Evolutionary conservation across 495 filamentous ascomycete genomes (phyloP).

Genomic region (Penicillium roqueforti): DNA sequence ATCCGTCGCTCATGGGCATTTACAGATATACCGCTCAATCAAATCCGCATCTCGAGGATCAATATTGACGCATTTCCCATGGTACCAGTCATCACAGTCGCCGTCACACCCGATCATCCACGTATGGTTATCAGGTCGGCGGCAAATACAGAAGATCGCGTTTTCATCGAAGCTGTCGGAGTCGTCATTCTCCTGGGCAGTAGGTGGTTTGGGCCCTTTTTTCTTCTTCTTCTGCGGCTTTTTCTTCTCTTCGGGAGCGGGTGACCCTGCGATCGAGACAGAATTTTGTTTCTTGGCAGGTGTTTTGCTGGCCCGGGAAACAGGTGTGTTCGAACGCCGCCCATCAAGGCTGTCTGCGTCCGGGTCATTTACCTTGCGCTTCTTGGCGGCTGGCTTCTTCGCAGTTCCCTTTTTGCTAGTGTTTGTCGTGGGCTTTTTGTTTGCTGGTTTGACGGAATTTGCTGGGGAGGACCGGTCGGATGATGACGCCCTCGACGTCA

Average conservation of each 20-base stretch:
- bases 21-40: slow-evolving; percentile 68
- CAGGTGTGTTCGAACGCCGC: slow-evolving; percentile 43
- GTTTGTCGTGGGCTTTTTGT: slow-evolving; percentile 35
- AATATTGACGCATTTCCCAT: slow-evolving; percentile 65
- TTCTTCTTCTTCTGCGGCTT: slow-evolving; percentile 22
- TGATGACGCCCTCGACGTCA: slow-evolving; percentile 12
- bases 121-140: slow-evolving; percentile 65
- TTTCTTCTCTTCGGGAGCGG: slow-evolving; percentile 40
- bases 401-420: slow-evolving; percentile 53
- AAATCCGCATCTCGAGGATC: slow-evolving; percentile 56
- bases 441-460: slow-evolving; percentile 30
- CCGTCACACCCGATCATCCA: slow-evolving; percentile 77
- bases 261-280: slow-evolving; percentile 37
- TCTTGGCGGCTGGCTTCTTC: slow-evolving; percentile 54
- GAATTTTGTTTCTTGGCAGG: slow-evolving; percentile 43
- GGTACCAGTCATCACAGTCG: slow-evolving; percentile 71
- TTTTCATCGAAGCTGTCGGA: slow-evolving; percentile 45
- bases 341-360: slow-evolving; percentile 46
- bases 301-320: slow-evolving; percentile 48
- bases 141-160: slow-evolving; percentile 64
- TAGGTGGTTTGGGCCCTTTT: slow-evolving; percentile 9
- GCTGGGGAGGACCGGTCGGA: slow-evolving; percentile 37
- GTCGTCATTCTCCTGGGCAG: slow-evolving; percentile 36
- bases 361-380: slow-evolving; percentile 48
- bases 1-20: slow-evolving; percentile 14